phyloP scores from a whole-genome alignment of 306 rosid genomes.

The Acmispon strigosus region DNA sequence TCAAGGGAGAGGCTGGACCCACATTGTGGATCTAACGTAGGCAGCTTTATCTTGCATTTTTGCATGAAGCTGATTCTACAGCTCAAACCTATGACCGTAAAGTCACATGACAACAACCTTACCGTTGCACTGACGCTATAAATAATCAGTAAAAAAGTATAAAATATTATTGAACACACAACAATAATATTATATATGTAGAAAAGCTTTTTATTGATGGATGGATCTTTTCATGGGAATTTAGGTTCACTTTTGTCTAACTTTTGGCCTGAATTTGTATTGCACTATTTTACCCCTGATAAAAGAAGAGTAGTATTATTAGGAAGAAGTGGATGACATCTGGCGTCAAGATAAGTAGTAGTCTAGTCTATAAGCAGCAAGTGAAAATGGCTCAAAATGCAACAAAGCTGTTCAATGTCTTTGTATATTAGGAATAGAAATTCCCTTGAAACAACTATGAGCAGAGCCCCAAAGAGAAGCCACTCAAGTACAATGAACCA shows the following conservation, averaged over 20 bases:
- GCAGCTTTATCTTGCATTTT: no score
- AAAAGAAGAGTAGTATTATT: not conserved
- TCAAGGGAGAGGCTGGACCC: no score
- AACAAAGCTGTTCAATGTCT: not conserved
- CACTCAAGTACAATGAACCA: not conserved
- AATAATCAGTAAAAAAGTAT: no score
- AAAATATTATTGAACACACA: no score
- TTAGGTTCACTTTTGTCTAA: not conserved
- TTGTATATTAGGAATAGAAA: not conserved
- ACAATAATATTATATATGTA: no score
- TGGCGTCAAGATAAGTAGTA: not conserved
- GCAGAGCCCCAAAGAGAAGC: not conserved
- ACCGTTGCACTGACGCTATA: no score
- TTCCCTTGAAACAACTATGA: not conserved
- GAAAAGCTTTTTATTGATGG: not conserved
- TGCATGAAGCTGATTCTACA: no score
- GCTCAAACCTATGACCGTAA: no score
- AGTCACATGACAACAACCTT: no score
- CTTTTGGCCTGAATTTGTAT: not conserved
- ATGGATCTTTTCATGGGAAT: not conserved
- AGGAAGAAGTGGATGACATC: not conserved
- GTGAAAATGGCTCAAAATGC: constrained; percentile 3
- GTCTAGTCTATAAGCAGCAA: not conserved
- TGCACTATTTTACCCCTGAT: not conserved
- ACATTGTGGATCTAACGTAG: no score